A percentile compares a stretch with the other conserved stretches of the same genome.
phyloP scores from a whole-genome alignment of 1,284 basidiomycete genomes.

The Sanghuangporus weigelae region DNA sequence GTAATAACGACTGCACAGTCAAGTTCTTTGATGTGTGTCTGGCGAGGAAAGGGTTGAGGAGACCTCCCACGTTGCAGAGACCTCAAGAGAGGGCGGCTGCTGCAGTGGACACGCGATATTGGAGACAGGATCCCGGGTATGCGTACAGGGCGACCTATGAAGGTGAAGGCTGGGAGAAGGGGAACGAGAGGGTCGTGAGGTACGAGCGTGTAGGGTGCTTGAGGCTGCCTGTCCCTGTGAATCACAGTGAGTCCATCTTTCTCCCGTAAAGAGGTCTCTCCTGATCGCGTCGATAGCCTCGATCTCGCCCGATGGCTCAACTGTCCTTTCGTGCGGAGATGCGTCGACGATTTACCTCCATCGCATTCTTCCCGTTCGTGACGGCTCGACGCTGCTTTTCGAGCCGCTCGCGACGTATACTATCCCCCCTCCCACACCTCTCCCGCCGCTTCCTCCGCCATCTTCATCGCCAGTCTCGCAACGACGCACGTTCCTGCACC shows the following conservation, averaged over 20 bases:
- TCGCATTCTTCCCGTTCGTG: conserved; percentile 41
- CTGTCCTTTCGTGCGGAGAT: conserved; percentile 82
- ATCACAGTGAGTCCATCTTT: conserved; percentile 56
- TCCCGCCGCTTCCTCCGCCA: conserved; percentile 19
- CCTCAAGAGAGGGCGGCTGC: background rate
- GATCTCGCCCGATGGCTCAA: conserved; percentile 80
- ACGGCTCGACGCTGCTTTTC: conserved; percentile 51
- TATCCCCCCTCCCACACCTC: conserved; percentile 41
- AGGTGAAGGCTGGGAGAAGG: conserved; percentile 23
- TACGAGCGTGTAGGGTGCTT: conserved; percentile 46
- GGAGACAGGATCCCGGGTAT: background rate
- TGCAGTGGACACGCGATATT: conserved; percentile 30
- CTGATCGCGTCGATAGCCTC: conserved; percentile 46
- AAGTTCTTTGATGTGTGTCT: conserved; percentile 62
- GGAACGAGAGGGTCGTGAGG: conserved; percentile 21
- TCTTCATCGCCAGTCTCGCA: conserved; percentile 21
- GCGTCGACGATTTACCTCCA: conserved; percentile 78
- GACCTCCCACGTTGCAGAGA: background rate
- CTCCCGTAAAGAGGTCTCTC: no score
- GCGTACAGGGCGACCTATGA: background rate
- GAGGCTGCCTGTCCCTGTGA: conserved; percentile 62
- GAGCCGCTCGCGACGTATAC: conserved; percentile 49
- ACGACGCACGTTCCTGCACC: conserved; percentile 12
- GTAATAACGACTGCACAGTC: conserved; percentile 79
- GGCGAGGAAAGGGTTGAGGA: conserved; percentile 5